These are phyloP conservation scores for Pythium dissotocum DNA, from an alignment of 352 stramenopile species.

Conservation along the genomic window DNA sequence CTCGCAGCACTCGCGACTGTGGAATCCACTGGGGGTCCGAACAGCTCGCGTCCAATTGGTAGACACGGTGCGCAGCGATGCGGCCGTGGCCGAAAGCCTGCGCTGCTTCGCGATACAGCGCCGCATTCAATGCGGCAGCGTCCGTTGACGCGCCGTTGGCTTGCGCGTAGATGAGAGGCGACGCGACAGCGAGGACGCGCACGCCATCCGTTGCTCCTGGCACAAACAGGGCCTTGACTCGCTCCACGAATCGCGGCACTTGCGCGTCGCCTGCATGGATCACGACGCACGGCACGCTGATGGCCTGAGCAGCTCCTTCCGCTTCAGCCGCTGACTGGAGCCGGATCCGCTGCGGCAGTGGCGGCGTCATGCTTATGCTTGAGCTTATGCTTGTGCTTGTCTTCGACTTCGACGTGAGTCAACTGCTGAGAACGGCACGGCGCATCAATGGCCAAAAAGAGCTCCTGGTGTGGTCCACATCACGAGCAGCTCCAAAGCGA, in stretches of 20 bases:
- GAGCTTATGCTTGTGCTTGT: not conserved
- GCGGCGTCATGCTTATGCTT: not conserved
- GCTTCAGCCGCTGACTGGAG: not conserved
- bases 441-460: not conserved
- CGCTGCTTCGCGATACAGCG: constrained; percentile 14
- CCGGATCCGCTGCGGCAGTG: not conserved
- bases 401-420: not conserved
- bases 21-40: constrained; percentile 46
- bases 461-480: constrained; percentile 1
- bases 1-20: constrained; percentile 8
- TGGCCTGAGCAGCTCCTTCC: not conserved
- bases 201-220: not conserved
- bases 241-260: constrained; percentile 29
- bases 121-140: constrained; percentile 3
- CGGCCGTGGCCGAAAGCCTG: constrained; percentile 29
- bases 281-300: constrained; percentile 23
- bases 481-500: not conserved
- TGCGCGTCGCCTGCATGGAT: constrained; percentile 37
- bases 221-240: not conserved
- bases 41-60: constrained; percentile 49
- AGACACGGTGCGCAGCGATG: constrained; percentile 53
- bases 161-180: constrained; percentile 35
- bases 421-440: not conserved
- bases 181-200: constrained; percentile 15
- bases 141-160: not conserved